A percentile compares a stretch with the other conserved stretches of the same genome.
Evolutionary conservation across 2,329 filamentous ascomycete species (phyloP).

Genomic region (Kalmusia sp.): DNA sequence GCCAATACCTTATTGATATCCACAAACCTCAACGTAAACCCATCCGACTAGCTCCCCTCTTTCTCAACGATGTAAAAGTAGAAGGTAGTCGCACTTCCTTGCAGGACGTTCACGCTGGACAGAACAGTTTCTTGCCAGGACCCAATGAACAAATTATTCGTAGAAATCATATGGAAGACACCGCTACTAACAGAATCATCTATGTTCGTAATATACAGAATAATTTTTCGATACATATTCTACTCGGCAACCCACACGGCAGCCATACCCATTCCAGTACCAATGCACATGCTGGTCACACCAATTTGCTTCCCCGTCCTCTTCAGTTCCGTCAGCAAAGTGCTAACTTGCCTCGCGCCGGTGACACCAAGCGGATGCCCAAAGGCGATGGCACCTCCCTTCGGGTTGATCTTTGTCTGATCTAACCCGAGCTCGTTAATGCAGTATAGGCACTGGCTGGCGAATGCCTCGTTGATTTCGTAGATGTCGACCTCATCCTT

Average conservation of each 20-base stretch:
- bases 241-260: constrained; percentile 96
- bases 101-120: too few relatives aligned
- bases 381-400: constrained; percentile 95
- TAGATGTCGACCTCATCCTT: constrained; percentile 92
- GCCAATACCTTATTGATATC: too few relatives aligned
- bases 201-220: constrained; percentile 13
- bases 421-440: constrained; percentile 85
- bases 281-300: constrained; percentile 94
- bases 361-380: constrained; percentile 95
- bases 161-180: too few relatives aligned
- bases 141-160: too few relatives aligned
- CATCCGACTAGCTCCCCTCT: too few relatives aligned
- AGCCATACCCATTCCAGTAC: constrained; percentile 96
- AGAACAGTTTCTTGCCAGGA: too few relatives aligned
- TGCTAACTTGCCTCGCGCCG: constrained; percentile 91
- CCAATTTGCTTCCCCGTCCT: constrained; percentile 85
- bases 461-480: constrained; percentile 99
- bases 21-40: too few relatives aligned
- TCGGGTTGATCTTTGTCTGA: constrained; percentile 90
- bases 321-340: constrained; percentile 87
- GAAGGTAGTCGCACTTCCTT: too few relatives aligned
- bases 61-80: too few relatives aligned
- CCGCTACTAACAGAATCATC: too few relatives aligned
- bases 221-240: constrained; percentile 17
- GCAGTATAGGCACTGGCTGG: constrained; percentile 93